Evolutionary conservation across 2,329 filamentous ascomycete genomes (phyloP), one percentile per base, ranked within the genome.

Genomic region (Trichoderma brevicompactum): DNA sequence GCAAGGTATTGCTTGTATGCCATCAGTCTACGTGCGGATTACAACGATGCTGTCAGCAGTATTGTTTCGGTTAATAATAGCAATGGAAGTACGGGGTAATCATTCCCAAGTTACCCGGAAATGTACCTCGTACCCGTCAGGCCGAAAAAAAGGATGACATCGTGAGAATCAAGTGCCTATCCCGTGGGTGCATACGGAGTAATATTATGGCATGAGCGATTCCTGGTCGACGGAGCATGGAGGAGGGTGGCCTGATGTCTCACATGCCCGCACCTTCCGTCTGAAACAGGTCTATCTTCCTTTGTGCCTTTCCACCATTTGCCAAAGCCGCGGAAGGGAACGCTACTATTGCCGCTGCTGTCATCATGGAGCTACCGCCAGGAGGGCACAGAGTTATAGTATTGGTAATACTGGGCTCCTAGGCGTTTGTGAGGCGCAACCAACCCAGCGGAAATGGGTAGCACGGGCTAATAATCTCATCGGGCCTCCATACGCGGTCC

Each of bases 231-330:
- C 7, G 36, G 46, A 50, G 34, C 12, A n/a, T 9, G 44, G 44
- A 34, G 48, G 10, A 23, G 19, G 13, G 49, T 54, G 59, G 49
- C 40, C 59, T 54, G 59, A 63, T 63, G 59, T 63, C 59, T 63
- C 59, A 63, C 49, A 60, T 38, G 49, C 28, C 40, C 40, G 52
- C 36, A 28, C 23, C 17, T 41, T 8, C 52, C 36, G 52, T 41
- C 36, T 54, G 49, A 53, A 54, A 44, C 49, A 38, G 28, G 49
- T 61, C 13, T 44, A 34, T n/a, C n/a, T 34, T 12, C 12, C 19
- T 44, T 32, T 28, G 23, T 41, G 52, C 19, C 52, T 54, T 8
- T 8, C 7, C 38, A 41, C 15, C 52, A 23, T 54, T 50, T 50
- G 48, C 48, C 17, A 17, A 12, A n/a, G 32, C 32, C 4, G 17